These are phyloP conservation scores for Graphiopsis chlorocephala DNA, from an alignment of 2,329 filamentous ascomycete genomes.

Conservation along the genomic window DNA sequence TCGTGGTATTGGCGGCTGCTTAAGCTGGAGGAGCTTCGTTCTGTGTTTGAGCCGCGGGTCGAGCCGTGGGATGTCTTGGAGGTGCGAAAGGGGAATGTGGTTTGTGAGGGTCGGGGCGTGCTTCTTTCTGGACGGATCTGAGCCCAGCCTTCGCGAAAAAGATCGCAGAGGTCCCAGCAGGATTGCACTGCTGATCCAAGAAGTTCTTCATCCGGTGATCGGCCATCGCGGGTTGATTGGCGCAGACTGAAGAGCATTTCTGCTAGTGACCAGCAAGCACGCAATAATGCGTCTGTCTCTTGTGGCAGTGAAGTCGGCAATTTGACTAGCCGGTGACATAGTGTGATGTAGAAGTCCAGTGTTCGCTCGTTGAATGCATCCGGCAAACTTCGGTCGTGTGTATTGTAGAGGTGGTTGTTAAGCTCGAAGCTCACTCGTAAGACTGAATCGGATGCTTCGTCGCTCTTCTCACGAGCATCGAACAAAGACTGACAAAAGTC, in stretches of 20 bases:
- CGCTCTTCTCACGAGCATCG: constrained; percentile 73
- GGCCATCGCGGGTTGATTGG: constrained; percentile 74
- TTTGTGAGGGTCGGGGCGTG: constrained; percentile 78
- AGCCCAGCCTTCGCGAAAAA: constrained; percentile 90
- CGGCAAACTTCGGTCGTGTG: constrained; percentile 78
- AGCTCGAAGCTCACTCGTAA: constrained; percentile 90
- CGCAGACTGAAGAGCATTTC: constrained; percentile 91
- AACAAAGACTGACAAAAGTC: constrained; percentile 92
- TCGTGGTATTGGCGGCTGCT: constrained; percentile 46
- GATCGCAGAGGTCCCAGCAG: constrained; percentile 91
- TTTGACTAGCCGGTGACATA: constrained; percentile 96
- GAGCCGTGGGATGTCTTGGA: constrained; percentile 21
- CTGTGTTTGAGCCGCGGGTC: constrained; percentile 16
- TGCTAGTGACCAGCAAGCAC: constrained; percentile 84
- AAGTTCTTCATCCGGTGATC: constrained; percentile 74
- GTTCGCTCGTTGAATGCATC: constrained; percentile 86
- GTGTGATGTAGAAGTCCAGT: constrained; percentile 87
- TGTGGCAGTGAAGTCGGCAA: constrained; percentile 74
- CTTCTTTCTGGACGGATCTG: constrained; percentile 81
- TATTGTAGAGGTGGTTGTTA: constrained; percentile 93
- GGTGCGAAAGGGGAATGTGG: constrained; percentile 58
- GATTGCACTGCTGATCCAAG: constrained; percentile 85
- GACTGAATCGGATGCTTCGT: constrained; percentile 80
- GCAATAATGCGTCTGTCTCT: constrained; percentile 79
- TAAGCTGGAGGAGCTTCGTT: constrained; percentile 47